These are phyloP conservation scores for Pseudonitzschia multiseries DNA, from an alignment of 108 stramenopile genomes.

Conservation along the genomic window DNA sequence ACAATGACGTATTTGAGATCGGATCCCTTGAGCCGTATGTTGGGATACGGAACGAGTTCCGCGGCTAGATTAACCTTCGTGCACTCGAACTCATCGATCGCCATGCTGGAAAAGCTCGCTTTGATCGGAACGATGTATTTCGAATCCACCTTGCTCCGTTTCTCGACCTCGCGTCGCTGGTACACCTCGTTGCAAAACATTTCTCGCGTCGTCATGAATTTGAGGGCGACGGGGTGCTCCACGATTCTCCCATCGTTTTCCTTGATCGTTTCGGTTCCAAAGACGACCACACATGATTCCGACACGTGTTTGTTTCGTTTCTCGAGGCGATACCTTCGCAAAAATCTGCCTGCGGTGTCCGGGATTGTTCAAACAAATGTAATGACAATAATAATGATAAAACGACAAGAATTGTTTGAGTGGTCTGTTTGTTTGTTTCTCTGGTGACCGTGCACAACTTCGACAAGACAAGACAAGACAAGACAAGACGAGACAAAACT, in stretches of 20 bases:
- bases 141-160: not conserved
- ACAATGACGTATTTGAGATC: slow-evolving; percentile 24
- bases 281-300: slow-evolving; percentile 24
- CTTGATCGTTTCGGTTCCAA: slow-evolving; percentile 18
- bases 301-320: slow-evolving; percentile 21
- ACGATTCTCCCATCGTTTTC: slow-evolving; percentile 4
- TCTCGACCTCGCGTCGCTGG: slow-evolving; percentile 10
- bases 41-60: slow-evolving; percentile 11
- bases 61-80: not conserved
- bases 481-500: too few species aligned
- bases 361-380: not conserved
- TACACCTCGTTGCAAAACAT: slow-evolving; percentile 14
- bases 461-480: too few species aligned
- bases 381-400: not conserved
- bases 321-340: slow-evolving; percentile 18
- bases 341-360: slow-evolving; percentile 16
- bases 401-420: not conserved
- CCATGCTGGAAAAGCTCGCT: slow-evolving; percentile 10
- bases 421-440: not conserved
- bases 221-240: slow-evolving; percentile 20
- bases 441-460: too few species aligned
- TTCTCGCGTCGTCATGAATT: slow-evolving; percentile 17
- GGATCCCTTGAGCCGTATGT: slow-evolving; percentile 11
- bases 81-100: slow-evolving; percentile 4
- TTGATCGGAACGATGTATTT: slow-evolving; percentile 13